These are phyloP conservation scores for Chrysanthemum lavandulifolium DNA, from an alignment of 129 eudicot species.

Conservation along the genomic window DNA sequence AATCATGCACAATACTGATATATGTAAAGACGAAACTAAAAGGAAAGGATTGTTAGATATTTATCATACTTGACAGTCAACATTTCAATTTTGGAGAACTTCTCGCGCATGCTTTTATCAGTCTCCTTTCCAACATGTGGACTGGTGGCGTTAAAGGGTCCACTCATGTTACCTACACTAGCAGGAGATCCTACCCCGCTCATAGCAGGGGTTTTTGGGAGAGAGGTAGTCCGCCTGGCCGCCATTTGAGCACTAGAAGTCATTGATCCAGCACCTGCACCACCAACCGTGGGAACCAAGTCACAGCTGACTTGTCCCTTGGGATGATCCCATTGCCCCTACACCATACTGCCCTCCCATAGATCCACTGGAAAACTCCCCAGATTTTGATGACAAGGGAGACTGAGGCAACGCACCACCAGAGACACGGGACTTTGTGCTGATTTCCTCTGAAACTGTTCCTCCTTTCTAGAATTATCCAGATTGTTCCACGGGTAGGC, in stretches of 20 bases:
- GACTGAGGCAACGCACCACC: constrained; percentile 89
- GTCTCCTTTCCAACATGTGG: constrained; percentile 70
- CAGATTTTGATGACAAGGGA: constrained; percentile 85
- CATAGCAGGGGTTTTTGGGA: constrained; percentile 70
- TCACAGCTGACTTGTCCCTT: constrained; percentile 78
- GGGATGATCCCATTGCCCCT: constrained; percentile 52
- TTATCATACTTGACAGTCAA: constrained; percentile 56
- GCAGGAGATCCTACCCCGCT: constrained; percentile 92
- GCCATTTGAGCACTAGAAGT: constrained; percentile 69
- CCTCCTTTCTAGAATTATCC: constrained; percentile 77
- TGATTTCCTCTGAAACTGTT: constrained; percentile 58
- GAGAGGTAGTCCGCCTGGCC: constrained; percentile 72
- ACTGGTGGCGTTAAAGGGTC: constrained; percentile 72
- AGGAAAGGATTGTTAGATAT: neutral
- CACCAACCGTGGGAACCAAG: constrained; percentile 58
- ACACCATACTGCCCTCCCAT: constrained; percentile 76
- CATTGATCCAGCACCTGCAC: constrained; percentile 48
- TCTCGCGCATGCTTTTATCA: constrained; percentile 62
- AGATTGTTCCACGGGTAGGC: constrained; percentile 68
- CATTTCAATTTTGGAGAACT: constrained; percentile 71
- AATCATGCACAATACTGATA: neutral
- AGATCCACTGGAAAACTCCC: constrained; percentile 91
- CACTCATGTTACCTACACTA: constrained; percentile 70
- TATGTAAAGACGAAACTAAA: neutral
- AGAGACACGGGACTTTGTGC: constrained; percentile 88